These are phyloP conservation scores for Pouteria glomerata DNA, from an alignment of 148 eudicot species.

Conservation along the genomic window DNA sequence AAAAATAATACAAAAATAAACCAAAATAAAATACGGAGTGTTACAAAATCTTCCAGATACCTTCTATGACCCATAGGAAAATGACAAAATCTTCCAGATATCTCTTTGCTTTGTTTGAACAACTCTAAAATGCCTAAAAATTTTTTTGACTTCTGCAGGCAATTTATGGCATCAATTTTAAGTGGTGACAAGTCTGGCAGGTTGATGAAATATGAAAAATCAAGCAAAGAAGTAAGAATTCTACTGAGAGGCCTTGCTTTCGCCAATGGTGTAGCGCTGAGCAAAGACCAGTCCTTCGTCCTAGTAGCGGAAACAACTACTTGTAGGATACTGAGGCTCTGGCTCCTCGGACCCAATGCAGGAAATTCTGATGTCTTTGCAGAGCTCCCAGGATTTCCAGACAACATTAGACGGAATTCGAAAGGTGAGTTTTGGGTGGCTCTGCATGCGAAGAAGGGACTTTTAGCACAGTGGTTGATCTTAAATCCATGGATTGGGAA, in stretches of 20 bases:
- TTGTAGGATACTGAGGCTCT: constrained; percentile 52
- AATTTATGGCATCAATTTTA: constrained; percentile 45
- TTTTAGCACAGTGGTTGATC: constrained; percentile 40
- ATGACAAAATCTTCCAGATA: too few relatives aligned
- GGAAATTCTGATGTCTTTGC: constrained; percentile 52
- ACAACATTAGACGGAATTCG: constrained; percentile 50
- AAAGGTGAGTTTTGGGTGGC: constrained; percentile 78
- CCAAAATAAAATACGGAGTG: too few relatives aligned
- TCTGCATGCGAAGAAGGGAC: constrained; percentile 51
- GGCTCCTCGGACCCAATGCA: constrained; percentile 59
- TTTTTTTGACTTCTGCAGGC: constrained; percentile 30
- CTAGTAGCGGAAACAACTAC: constrained; percentile 51
- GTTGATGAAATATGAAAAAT: constrained; percentile 54
- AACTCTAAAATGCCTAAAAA: neutral
- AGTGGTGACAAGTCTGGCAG: constrained; percentile 71
- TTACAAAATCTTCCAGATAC: too few relatives aligned
- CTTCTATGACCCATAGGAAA: too few relatives aligned
- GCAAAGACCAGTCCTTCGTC: constrained; percentile 56
- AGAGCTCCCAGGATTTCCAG: constrained; percentile 62
- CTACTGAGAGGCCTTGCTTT: constrained; percentile 54
- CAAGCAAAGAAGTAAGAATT: constrained; percentile 48
- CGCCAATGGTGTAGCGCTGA: constrained; percentile 75
- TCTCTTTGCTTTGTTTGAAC: neutral
- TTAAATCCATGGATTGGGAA: constrained; percentile 51
- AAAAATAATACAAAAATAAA: too few relatives aligned